Evolutionary conservation across 768 basidiomycete species (phyloP), one percentile per base, ranked within the genome.

Genomic region (Candolleomyces eurysporus): DNA sequence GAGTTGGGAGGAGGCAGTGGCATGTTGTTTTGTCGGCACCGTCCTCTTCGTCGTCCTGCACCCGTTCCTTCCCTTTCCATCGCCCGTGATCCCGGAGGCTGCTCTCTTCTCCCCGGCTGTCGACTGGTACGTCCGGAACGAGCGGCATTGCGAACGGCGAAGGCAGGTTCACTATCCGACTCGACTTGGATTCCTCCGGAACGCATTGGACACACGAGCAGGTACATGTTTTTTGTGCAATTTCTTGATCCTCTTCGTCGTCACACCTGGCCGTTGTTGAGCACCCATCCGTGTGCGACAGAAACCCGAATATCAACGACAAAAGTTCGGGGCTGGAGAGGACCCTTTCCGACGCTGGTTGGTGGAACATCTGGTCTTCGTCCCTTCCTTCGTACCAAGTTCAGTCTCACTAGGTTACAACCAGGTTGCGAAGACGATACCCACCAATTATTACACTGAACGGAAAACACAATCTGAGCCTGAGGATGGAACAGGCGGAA

Each of bases 251-350:
- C 14, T 53, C 52, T 17, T 53, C 52, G 8, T 36, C 30, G 52
- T 31, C 32, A 26, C 26, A 26, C 26, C 26, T 26, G 26, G 26
- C 26, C 4, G 26, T 4, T 11, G 7, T 36, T 36, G 52, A 32
- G 4, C 30, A 8, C 14, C 30, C 19, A 11, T 32, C 31, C 26
- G 52, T 32, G 58, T 65, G 49, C 48, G 65, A 59, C 31, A 66
- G 59, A 22, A 59, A 63, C 32, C 48, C 58, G 58, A 70, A 67
- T 17, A 68, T 62, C 0, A 58, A 57, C 22, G 55, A 62, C 17
- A 68, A 61, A 26, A 70, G 62, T 22, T 69, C 68, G 22, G 66
- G 64, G 40, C 65, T 66, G 39, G 56, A 52, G 9, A 69, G 57
- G 14, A 65, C 65, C 26, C 60, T 57, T 16, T 61, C 57, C 13